Conservation (phyloP, 176 grass and related monocot species). For the sorghum (Sorghum bicolor) region DNA sequence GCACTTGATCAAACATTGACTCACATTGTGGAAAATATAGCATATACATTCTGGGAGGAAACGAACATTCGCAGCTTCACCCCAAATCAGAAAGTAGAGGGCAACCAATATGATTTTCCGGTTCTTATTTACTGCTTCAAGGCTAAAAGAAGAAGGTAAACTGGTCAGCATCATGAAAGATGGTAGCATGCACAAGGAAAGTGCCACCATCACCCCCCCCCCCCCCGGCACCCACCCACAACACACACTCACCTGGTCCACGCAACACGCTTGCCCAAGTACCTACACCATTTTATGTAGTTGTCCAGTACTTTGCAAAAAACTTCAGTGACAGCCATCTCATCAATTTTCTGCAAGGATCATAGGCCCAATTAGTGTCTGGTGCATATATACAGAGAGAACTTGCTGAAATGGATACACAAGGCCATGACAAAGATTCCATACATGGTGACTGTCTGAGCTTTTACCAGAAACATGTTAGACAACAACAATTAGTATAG, state of each 20-base stretch:
- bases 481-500: neutral
- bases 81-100: constrained; percentile 95
- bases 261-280: constrained; percentile 72
- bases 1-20: constrained; percentile 25
- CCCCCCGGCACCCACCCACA: neutral
- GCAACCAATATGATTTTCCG: constrained; percentile 80
- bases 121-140: constrained; percentile 77
- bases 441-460: neutral
- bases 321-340: constrained; percentile 77
- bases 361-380: neutral
- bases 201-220: neutral
- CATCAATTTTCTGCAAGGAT: constrained; percentile 89
- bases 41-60: constrained; percentile 97
- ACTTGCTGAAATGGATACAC: neutral
- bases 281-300: constrained; percentile 93
- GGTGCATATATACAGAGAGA: neutral
- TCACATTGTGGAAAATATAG: constrained; percentile 98
- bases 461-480: neutral
- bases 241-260: constrained; percentile 72
- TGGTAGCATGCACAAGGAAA: constrained; percentile 23
- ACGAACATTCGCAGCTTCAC: constrained; percentile 89
- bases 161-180: neutral
- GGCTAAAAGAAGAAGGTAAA: constrained; percentile 41
- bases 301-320: constrained; percentile 93
- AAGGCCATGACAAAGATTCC: constrained; percentile 1